Conservation (phyloP, 2,329 filamentous ascomycete species). For the Tolypocladium endophyticum region DNA sequence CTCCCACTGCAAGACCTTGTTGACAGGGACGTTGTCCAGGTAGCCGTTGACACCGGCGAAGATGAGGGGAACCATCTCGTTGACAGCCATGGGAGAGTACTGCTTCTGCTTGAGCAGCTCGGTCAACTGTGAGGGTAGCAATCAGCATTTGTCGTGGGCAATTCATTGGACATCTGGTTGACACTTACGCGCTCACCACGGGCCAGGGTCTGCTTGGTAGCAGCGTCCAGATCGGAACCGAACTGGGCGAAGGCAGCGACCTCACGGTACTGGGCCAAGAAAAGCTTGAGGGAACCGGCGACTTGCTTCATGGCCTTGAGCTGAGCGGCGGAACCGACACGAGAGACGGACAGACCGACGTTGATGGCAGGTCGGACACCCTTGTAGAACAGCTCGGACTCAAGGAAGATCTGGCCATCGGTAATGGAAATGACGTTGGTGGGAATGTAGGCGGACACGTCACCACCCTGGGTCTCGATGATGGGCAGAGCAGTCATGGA, state of each 20-base stretch:
- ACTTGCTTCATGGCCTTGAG: constrained; percentile 99
- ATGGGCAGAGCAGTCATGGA: constrained; percentile 94
- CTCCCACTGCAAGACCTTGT: constrained; percentile 91
- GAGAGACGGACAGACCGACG: constrained; percentile 99
- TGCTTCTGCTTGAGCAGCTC: constrained; percentile 99
- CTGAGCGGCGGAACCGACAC: constrained; percentile 99
- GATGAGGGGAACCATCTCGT: constrained; percentile 99
- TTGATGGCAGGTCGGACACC: constrained; percentile 99
- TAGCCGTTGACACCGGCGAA: constrained; percentile 97
- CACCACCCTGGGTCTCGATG: constrained; percentile 99
- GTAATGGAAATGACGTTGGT: constrained; percentile 99
- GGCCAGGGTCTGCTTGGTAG: constrained; percentile 95
- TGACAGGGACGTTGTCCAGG: constrained; percentile 80
- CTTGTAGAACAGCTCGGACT: constrained; percentile 99
- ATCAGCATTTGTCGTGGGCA: background rate
- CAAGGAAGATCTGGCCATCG: constrained; percentile 99
- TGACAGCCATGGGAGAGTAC: constrained; percentile 96
- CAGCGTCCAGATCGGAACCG: constrained; percentile 97
- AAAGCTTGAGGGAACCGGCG: constrained; percentile 98
- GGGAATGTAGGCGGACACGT: constrained; percentile 99
- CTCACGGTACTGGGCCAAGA: constrained; percentile 99
- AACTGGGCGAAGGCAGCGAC: constrained; percentile 99
- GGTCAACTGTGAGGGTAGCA: constrained; percentile 47
- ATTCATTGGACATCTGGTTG: background rate
- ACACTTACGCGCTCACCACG: constrained; percentile 90